These are phyloP conservation scores for Tylopilus vinaceipallidus DNA, from an alignment of 768 basidiomycete genomes.

Conservation along the genomic window DNA sequence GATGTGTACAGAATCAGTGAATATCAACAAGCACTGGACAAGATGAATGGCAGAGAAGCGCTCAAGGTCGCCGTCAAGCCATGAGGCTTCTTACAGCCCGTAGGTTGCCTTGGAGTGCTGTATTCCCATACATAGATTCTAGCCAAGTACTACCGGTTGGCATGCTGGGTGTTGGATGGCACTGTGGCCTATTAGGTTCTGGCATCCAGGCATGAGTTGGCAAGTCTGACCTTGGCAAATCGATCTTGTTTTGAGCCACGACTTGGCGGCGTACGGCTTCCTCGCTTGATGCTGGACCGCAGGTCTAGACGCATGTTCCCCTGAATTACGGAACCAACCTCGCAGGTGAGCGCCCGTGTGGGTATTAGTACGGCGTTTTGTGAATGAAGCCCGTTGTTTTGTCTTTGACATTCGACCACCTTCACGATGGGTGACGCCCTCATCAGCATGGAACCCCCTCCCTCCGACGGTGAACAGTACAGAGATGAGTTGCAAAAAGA, in stretches of 20 bases:
- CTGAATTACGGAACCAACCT: conserved; percentile 12
- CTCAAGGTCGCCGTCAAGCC: conserved; percentile 58
- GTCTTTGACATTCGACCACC: not conserved
- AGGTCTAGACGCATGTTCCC: not conserved
- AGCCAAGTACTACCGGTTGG: too few relatives aligned
- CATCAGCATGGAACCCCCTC: conserved; percentile 8
- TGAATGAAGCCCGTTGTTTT: not conserved
- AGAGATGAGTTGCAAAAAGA: conserved; percentile 9
- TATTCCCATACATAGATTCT: not conserved
- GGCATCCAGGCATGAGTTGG: not conserved
- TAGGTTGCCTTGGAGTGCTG: not conserved
- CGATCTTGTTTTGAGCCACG: too few relatives aligned
- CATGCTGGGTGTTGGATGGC: too few relatives aligned
- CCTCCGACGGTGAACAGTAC: not conserved
- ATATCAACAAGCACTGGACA: conserved; percentile 65
- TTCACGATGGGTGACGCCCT: conserved; percentile 13
- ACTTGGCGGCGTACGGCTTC: not conserved
- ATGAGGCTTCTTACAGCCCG: conserved; percentile 18
- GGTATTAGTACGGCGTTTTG: conserved; percentile 3
- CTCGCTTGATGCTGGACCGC: too few relatives aligned
- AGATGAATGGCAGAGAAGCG: conserved; percentile 60
- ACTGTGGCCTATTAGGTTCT: too few relatives aligned
- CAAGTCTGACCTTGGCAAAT: not conserved
- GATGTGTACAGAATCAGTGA: conserved; percentile 63
- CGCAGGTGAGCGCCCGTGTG: conserved; percentile 7